phyloP scores from a whole-genome alignment of 2,329 filamentous ascomycete genomes.

The Uncinocarpus reesii region DNA sequence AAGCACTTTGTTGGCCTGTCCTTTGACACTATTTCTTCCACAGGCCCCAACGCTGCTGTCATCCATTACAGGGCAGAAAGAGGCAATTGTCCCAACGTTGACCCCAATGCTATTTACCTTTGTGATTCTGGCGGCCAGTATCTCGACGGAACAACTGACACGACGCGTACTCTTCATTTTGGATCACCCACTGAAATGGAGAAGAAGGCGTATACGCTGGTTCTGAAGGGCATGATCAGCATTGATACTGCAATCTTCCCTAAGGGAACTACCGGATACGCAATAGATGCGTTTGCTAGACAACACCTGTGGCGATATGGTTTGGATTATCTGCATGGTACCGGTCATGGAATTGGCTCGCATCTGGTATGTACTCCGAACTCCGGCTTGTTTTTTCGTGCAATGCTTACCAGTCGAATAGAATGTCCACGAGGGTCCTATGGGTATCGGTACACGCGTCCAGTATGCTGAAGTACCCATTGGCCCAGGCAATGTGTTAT shows the following conservation, averaged over 20 bases:
- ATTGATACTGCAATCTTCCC: constrained; percentile 81
- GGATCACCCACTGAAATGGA: constrained; percentile 73
- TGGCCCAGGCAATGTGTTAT: constrained; percentile 85
- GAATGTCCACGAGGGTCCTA: constrained; percentile 95
- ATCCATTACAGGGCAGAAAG: constrained; percentile 92
- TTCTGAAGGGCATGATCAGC: constrained; percentile 87
- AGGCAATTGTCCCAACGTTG: constrained; percentile 70
- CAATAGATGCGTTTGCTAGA: constrained; percentile 75
- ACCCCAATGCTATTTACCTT: constrained; percentile 77
- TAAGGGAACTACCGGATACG: constrained; percentile 89
- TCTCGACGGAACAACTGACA: constrained; percentile 89
- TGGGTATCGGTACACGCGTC: constrained; percentile 85
- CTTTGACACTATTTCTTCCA: constrained; percentile 93
- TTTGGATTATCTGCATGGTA: constrained; percentile 90
- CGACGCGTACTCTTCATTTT: constrained; percentile 87
- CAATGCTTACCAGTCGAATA: constrained; percentile 21
- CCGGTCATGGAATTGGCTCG: constrained; percentile 88
- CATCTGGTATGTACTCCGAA: constrained; percentile 47
- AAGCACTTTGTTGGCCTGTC: constrained; percentile 79
- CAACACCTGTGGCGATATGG: constrained; percentile 90
- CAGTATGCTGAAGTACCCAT: constrained; percentile 87
- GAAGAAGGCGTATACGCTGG: constrained; percentile 81
- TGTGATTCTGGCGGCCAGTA: constrained; percentile 98
- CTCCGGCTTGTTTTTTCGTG: background rate
- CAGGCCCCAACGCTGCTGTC: constrained; percentile 80